Evolutionary conservation across 2,329 filamentous ascomycete genomes (phyloP), one percentile per base, ranked within the genome.

Genomic region (Leptographium wingfieldii): DNA sequence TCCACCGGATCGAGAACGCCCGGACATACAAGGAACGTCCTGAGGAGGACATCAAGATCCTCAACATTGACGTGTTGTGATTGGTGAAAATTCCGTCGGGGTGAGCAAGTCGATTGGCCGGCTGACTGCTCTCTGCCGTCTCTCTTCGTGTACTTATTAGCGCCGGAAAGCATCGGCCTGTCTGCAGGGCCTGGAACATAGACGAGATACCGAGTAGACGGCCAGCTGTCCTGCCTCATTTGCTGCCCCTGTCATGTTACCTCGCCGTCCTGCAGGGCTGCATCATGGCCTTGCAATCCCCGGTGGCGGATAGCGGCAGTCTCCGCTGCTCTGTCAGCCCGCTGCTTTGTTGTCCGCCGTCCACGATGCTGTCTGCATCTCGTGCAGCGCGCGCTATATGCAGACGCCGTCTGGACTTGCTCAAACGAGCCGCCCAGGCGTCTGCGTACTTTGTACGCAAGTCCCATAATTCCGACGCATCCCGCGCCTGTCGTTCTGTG

Each of bases 11-110:
- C 70, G 94, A 99, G 74, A 96, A 95, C 70, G 80, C 82, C 19
- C 88, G 87, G 70, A 91, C 91, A 4, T 85, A 88, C 72, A 86
- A 86, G 77, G 95, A 99, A 75, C 95, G 92, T 76, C 94, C 94
- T 0, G 89, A 95, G 72, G 91, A 96, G 68, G 94, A 99, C 71
- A 92, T 99, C 68, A 97, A 96, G 75, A 95, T 99, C 66, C 83
- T 99, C 61, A 96, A 89, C 70, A 95, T 99, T 66, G 81, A 84
- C 66, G 73, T 83, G 61, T 67, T 74, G 63, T 82, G 78, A 67
- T 5, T 1, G 48, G 33, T 35, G 9, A 7, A 31, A 5, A 31
- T 31, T 40, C 38, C 22, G 22, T 22, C 22, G 22, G 22, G 22
- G 22, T 22, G 22, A 22, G 22, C 22, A 22, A 22, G 22, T 22